A percentile compares a stretch with the other conserved stretches of the same genome.
Conservation (phyloP, 495 filamentous ascomycete genomes). For the Immersiella caudata region DNA sequence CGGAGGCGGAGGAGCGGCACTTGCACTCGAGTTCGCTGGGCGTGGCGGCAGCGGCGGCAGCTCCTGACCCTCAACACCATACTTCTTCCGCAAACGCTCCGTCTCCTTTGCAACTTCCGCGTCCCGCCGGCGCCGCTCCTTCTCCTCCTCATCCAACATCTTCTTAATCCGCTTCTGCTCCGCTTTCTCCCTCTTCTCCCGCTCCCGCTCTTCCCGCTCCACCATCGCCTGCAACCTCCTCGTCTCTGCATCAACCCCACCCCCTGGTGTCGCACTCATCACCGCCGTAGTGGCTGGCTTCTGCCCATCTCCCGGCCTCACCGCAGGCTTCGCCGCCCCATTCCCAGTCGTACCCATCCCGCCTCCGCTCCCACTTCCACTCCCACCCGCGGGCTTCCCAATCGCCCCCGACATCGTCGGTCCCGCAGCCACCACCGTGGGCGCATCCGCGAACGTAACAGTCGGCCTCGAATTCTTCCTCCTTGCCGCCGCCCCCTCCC, state of each 20-base stretch:
- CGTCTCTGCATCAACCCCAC: slow-evolving; percentile 63
- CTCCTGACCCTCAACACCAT: slow-evolving; percentile 60
- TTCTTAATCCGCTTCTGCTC: slow-evolving; percentile 72
- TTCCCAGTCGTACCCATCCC: too few species aligned
- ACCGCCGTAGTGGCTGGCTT: slow-evolving; percentile 23
- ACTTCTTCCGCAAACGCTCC: slow-evolving; percentile 72
- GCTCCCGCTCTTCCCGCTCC: slow-evolving; percentile 55
- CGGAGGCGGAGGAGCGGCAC: slow-evolving; percentile 20
- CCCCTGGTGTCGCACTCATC: slow-evolving; percentile 57
- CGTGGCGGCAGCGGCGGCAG: slow-evolving; percentile 30
- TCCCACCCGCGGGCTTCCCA: background rate
- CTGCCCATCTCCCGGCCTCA: slow-evolving; percentile 22
- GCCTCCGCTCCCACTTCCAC: background rate
- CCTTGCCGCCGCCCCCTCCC: slow-evolving; percentile 36
- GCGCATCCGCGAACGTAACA: slow-evolving; percentile 18
- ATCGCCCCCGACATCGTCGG: slow-evolving; percentile 39
- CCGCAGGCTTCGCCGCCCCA: background rate
- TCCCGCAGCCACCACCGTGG: slow-evolving; percentile 2
- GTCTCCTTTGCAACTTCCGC: slow-evolving; percentile 83
- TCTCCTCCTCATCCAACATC: slow-evolving; percentile 79
- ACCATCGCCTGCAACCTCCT: slow-evolving; percentile 61
- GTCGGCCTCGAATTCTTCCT: slow-evolving; percentile 51
- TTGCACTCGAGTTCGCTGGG: background rate
- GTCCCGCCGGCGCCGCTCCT: slow-evolving; percentile 64
- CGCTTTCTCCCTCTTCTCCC: slow-evolving; percentile 55